Percentiles rank a stretch among this genome's conserved stretches.
These are phyloP conservation scores for Backusella morwellensis DNA, from an alignment of 192 early-diverging fungal genomes.

Conservation along the genomic window DNA sequence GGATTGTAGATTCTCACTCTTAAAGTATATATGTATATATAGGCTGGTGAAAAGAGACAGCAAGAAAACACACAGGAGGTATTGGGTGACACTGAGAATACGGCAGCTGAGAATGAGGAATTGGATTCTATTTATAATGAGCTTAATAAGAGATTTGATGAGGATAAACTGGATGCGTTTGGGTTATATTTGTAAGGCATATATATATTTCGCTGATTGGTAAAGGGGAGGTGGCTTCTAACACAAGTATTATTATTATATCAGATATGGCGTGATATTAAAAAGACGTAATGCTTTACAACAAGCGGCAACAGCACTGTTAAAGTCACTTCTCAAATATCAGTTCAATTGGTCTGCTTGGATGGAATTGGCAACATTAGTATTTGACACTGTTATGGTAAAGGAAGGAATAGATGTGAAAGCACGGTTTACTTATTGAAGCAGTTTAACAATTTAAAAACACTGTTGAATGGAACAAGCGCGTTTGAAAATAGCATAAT, in stretches of 20 bases:
- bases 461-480: background rate
- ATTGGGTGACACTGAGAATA: conserved; percentile 50
- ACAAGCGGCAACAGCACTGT: conserved; percentile 51
- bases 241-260: background rate
- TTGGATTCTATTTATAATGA: conserved; percentile 46
- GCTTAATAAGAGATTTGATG: conserved; percentile 36
- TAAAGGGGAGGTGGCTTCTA: too few species aligned
- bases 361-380: conserved; percentile 65
- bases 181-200: conserved; percentile 61
- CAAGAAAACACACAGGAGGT: conserved; percentile 58
- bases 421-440: background rate
- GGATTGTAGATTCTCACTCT: too few species aligned
- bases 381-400: conserved; percentile 43
- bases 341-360: conserved; percentile 94
- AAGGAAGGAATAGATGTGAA: background rate
- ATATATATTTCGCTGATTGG: too few species aligned
- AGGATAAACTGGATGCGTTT: conserved; percentile 61
- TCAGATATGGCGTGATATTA: conserved; percentile 56
- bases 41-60: conserved; percentile 55
- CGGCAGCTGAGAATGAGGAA: conserved; percentile 43
- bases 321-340: conserved; percentile 67
- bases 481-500: conserved; percentile 26
- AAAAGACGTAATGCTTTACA: conserved; percentile 36
- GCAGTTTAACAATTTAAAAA: conserved; percentile 25
- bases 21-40: too few species aligned